Evolutionary conservation across 176 grass and related monocot genomes (phyloP), one percentile per base, ranked within the genome.

Genomic region (Miscanthus lutarioriparius): DNA sequence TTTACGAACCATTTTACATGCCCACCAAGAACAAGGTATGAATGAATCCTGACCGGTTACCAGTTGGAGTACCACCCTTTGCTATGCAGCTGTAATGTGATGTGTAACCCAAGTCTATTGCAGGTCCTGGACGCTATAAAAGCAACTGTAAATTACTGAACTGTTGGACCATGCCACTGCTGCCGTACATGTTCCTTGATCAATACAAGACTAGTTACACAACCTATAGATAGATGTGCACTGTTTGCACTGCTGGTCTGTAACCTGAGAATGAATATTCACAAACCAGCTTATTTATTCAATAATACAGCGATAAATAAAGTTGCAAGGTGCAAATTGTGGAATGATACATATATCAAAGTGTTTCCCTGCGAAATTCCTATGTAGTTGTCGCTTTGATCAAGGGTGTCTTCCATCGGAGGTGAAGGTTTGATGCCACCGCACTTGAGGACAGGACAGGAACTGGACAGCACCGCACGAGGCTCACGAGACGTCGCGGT

Each of bases 1-100:
- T 98, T 70, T 92, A 92, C 64, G 96, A 98, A 70, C 87, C 89
- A 36, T 95, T 98, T 82, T 98, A 98, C 84, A 86, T 95, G 91
- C 96, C 93, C 17, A 94, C 91, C 6, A 93, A 92, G 90, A 98
- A 94, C 83, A 98, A 95, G 91, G 96, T 95, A 79, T 39, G 15
- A 32, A 32, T 32, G 32, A 32, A 13, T 0, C 3, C 14, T 67
- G 38, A 27, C 81, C 2, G 8, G 27, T 79, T 8, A 35, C 17
- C 23, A 12, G 2, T 12, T 61, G 6, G 20, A 58, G 80, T 14
- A 54, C 27, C 6, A n/a, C 48, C 26, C 40, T 72, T 84, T 10
- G 11, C 28, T 68, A 28, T 63, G 28, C 62, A 76, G 35, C 30
- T 45, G 64, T 37, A 14, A 27, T 70, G 64, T 44, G 5, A 56